phyloP scores from a whole-genome alignment of 2,329 filamentous ascomycete genomes.

The Xenoacremonium recifei region DNA sequence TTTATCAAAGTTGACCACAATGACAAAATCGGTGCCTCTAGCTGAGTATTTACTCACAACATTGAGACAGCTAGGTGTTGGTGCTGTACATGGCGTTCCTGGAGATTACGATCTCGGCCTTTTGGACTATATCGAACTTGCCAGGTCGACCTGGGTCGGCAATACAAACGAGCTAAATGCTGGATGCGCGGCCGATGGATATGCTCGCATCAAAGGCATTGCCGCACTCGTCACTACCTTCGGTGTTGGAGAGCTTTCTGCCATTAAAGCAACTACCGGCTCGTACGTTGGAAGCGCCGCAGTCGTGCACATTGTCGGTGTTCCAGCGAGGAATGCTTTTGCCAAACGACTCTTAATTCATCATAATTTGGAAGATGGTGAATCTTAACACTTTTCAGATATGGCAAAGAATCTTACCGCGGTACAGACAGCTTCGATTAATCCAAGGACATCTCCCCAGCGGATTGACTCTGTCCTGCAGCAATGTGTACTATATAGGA shows the following conservation, averaged over 20 bases:
- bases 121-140: constrained; percentile 19
- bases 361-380: constrained; percentile 55
- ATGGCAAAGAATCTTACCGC: constrained; percentile 50
- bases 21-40: constrained; percentile 4
- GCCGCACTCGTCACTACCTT: constrained; percentile 56
- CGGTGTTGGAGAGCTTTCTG: constrained; percentile 57
- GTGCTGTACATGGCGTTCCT: constrained; percentile 4
- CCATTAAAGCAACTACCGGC: constrained; percentile 58
- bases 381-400: constrained; percentile 49
- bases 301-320: constrained; percentile 45
- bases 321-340: constrained; percentile 44
- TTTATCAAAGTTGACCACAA: too few species aligned
- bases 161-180: constrained; percentile 60
- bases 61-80: constrained; percentile 5
- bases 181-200: constrained; percentile 57
- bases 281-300: constrained; percentile 55
- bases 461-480: constrained; percentile 51
- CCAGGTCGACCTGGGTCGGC: constrained; percentile 44
- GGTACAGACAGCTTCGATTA: constrained; percentile 43
- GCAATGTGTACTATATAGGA: constrained; percentile 50
- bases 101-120: constrained; percentile 5
- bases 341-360: constrained; percentile 44
- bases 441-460: constrained; percentile 42
- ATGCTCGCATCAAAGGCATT: constrained; percentile 52
- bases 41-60: constrained; percentile 12